Base-by-base conservation (phyloP, 345 rosid species). In the Diplotaxis tenuifolia region DNA sequence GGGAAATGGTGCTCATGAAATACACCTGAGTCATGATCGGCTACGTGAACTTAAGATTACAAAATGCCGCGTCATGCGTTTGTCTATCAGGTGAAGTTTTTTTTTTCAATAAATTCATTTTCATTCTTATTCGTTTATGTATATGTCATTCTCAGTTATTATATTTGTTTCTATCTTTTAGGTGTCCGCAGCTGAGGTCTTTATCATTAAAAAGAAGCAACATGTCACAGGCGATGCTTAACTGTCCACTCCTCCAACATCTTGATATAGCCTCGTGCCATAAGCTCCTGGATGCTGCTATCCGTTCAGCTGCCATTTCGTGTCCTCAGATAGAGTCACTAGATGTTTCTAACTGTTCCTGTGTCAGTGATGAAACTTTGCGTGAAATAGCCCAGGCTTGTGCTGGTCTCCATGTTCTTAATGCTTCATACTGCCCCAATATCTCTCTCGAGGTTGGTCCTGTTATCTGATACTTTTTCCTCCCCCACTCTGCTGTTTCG, bases 371-470 rank as follows among this genome's bases (percentile, higher is more conserved):
- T 82, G 99, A 95, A 76, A 90, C 98, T 32, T 63, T 95, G 62
- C 97, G 94, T 65, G 97, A 92, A 72, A 90, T 95, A 71, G 86
- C 97, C 55, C 73, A 21, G 7, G 78, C 71, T 74, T 95, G 99
- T 75, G 84, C 75, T 32, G 84, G 79, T 82, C 98, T 92, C 56
- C 96, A 81, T 80, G 21, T 83, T 74, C 92, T 95, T 40, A 83
- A 92, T 78, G 95, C 98, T 53, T 95, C 97, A 16, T 95, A 92
- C 83, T 95, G 97, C 84, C 93, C 99, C 66, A 92, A 90, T 83
- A 87, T 95, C 76, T 89, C 99, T 3, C 94, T 95, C 38, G 99
- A 90, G 96, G 99, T 95, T 49, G 71, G 82, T 81, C 65, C 7
- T 72, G 59, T n/a, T 61, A 74, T 54, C 20, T 74, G 47, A 53